These are phyloP conservation scores for Mikania micrantha DNA, from an alignment of 129 eudicot species.

Conservation along the genomic window DNA sequence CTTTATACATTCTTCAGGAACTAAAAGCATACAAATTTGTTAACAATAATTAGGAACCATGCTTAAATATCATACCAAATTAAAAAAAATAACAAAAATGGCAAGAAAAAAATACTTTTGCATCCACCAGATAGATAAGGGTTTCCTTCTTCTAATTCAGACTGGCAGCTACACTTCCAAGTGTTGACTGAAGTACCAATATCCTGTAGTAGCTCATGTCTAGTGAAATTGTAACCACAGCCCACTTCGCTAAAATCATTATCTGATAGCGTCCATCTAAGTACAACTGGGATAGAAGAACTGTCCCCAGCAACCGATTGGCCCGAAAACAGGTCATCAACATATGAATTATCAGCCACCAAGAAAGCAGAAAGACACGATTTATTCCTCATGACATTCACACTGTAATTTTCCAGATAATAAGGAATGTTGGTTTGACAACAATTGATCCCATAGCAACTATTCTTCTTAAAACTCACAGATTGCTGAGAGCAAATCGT, in stretches of 20 bases:
- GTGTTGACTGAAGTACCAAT: not conserved
- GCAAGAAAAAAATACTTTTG: constrained; percentile 10
- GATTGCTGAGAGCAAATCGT: constrained; percentile 13
- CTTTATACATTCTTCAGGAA: constrained; percentile 22
- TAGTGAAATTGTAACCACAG: not conserved
- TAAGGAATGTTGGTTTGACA: constrained; percentile 20
- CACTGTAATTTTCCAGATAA: constrained; percentile 6
- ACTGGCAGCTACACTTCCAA: constrained; percentile 11
- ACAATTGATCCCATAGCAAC: constrained; percentile 21
- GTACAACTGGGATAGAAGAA: constrained; percentile 7
- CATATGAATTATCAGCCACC: constrained; percentile 6
- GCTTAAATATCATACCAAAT: not conserved
- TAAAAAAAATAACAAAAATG: too few species aligned
- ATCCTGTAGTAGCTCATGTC: not conserved
- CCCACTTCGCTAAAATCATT: not conserved
- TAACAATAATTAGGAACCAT: not conserved
- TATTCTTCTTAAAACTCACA: not conserved
- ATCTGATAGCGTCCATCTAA: constrained; percentile 18
- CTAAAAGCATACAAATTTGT: constrained; percentile 2
- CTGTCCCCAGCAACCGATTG: not conserved
- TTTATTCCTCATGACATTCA: not conserved
- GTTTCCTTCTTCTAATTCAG: constrained; percentile 25
- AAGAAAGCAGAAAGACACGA: constrained; percentile 23
- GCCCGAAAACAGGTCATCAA: not conserved
- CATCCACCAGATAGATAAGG: constrained; percentile 27